Percentiles rank a stretch among this genome's conserved stretches.
Evolutionary conservation across 805 yeast species (phyloP).

Genomic region (Yarrowia yakushimensis): DNA sequence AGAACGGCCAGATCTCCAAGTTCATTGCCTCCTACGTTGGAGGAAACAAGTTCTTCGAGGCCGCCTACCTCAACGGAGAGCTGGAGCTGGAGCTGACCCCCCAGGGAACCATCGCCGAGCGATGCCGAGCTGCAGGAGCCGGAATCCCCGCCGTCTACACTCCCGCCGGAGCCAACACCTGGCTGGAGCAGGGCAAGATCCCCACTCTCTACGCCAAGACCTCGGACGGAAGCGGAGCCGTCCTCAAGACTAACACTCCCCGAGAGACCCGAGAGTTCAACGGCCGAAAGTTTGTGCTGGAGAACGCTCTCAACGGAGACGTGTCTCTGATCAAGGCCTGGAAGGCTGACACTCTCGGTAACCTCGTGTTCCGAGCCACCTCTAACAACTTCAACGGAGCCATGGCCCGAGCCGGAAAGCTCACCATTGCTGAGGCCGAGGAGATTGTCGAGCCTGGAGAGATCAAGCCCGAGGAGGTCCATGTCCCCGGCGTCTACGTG

Average conservation of each 20-base stretch:
- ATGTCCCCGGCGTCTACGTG: slow-evolving; percentile 48
- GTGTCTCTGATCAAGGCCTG: slow-evolving; percentile 49
- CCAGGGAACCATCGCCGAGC: slow-evolving; percentile 52
- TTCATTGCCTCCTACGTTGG: slow-evolving; percentile 50
- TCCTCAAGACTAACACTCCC: slow-evolving; percentile 40
- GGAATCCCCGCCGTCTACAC: slow-evolving; percentile 51
- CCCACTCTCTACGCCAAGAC: slow-evolving; percentile 43
- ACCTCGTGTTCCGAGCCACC: slow-evolving; percentile 47
- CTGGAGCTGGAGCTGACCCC: slow-evolving; percentile 49
- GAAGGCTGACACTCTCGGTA: slow-evolving; percentile 49
- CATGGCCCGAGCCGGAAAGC: slow-evolving; percentile 46
- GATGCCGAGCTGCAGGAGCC: slow-evolving; percentile 47
- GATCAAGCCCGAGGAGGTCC: slow-evolving; percentile 46
- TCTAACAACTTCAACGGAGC: slow-evolving; percentile 47
- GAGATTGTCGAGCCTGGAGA: slow-evolving; percentile 48
- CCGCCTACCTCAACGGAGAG: slow-evolving; percentile 43
- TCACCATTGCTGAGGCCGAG: slow-evolving; percentile 52
- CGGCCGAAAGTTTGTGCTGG: slow-evolving; percentile 45
- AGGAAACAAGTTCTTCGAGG: slow-evolving; percentile 43
- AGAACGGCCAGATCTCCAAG: slow-evolving; percentile 44
- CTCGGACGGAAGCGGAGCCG: slow-evolving; percentile 29
- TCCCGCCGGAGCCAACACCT: slow-evolving; percentile 51
- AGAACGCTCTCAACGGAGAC: slow-evolving; percentile 46
- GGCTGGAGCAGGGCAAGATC: slow-evolving; percentile 49
- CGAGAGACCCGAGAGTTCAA: slow-evolving; percentile 45